Evolutionary conservation across 2,329 filamentous ascomycete genomes (phyloP), one percentile per base, ranked within the genome.

Genomic region (Paecilomyces sp.): DNA sequence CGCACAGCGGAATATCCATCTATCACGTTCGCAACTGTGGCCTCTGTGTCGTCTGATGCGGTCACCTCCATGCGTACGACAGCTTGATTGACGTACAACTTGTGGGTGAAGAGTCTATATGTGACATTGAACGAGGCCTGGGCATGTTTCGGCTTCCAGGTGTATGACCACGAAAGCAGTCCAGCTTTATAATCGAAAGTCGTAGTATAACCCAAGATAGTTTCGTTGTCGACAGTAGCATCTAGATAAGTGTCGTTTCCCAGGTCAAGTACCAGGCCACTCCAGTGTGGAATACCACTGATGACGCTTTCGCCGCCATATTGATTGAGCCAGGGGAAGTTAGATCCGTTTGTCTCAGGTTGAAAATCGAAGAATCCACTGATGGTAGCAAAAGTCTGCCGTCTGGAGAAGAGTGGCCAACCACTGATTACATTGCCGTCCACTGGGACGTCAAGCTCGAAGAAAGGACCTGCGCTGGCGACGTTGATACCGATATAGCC

Each of bases 221-320:
- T 83, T 0, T 74, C 74, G 33, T 79, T 81, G 54, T 84, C 77
- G 2, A 87, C 85, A 0, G 79, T 83, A 2, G 87, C 84, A 74
- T 88, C 82, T 33, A 91, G 76, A 55, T 83, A 79, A 8, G 76
- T 74, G 25, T 78, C 78, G 58, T 81, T 77, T 2, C 81, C 82
- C 2, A 84, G 73, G 57, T 85, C 80, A 18, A 89, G 76, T 36
- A 86, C 71, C 41, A 89, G 73, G 1, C 83, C 85, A 28, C 80
- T 80, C 80, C 86, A 88, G 68, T 90, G 88, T 6, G 88, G 88
- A 15, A 91, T 81, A 25, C 88, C 88, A 57, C 83, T 84, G 62
- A 90, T 88, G 56, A 88, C 86, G 65, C 84, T 88, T 66, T 91
- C 88, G 60, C 83, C 83, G 6, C 87, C 87, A 72, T 88, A 88